Evolutionary conservation across 345 rosid species (phyloP), one percentile per base, ranked within the genome.

Genomic region (Mangifera indica): DNA sequence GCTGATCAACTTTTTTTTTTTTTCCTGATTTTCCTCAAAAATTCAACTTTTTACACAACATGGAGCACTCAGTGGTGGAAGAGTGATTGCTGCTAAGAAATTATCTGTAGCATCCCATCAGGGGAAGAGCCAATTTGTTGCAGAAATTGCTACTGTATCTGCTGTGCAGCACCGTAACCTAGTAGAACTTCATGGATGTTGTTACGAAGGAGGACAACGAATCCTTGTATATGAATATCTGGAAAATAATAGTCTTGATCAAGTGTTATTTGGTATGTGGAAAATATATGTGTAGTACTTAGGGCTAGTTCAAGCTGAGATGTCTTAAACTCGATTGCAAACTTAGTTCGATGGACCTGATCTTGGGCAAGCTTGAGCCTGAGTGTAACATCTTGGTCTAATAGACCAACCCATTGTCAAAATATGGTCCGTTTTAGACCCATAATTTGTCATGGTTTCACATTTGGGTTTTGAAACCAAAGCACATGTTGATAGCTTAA

Each of bases 161-260:
- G 63, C 70, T 12, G 75, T 85, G 66, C 88, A 87, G 62, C 91
- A 87, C 51, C 82, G 91, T 29, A 87, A 83, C 76, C 88, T 87
- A 4, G 87, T 84, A 37, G 83, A 87, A 73, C 67, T 84, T 32
- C 73, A 87, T 29, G 86, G 88, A 54, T 85, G 87, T 64, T 83
- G 87, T 75, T 78, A 83, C 3, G 86, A 83, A 32, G 86, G 84
- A 59, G 15, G 79, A 15, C 17, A 81, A 40, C 73, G 81, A 52
- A 83, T 87, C 64, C 86, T 87, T 37, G 86, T 85, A 26, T 84
- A 83, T 3, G 87, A 87, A 78, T 80, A 74, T 60, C 78, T 81
- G 13, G 82, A 83, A 67, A 87, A 83, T 72, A 87, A 80, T 72
- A 85, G 91, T 75, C 88, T 87, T 24, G 87, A 87, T 70, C 80